Base-by-base conservation (phyloP, 2,329 filamentous ascomycete genomes). In the Chlorencoelia australis region DNA sequence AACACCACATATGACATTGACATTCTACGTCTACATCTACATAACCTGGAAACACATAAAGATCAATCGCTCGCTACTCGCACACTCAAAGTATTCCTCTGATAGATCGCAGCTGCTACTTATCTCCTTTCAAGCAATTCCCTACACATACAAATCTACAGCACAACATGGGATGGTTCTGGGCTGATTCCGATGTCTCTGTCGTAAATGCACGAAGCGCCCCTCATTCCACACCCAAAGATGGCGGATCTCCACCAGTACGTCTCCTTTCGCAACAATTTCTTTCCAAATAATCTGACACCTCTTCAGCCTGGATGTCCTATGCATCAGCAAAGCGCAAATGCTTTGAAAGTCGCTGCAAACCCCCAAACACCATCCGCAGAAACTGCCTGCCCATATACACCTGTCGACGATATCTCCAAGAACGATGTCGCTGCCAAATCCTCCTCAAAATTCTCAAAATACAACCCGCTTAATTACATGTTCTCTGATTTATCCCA, bases 401-500 rank as follows among this genome's bases (percentile, higher is more conserved):
- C 53, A 44, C 44, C 56, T 45, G 33, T 49, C 52, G 40, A 53
- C 15, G 26, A 33, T 15, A 13, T 19, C 9, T 19, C 22, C 9
- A 36, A 46, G 3, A 37, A 45, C 28, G 33, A 33, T 7, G 15
- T 42, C 52, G 20, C 20, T 22, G 33, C 50, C 48, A 33, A 52
- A 47, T 21, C 59, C 49, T 24, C 52, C 28, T 73, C 75, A 0
- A 70, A 71, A 25, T 63, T 78, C 39, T 75, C 76, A n/a, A 78
- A 72, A 51, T 64, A 82, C 28, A 84, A 84, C 51, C 79, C 79
- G 4, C 70, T 98, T 35, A 98, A 98, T 66, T 95, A 89, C 68
- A 98, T 98, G 89, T 94, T 93, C 59, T 69, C 74, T 26, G 75
- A 81, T 43, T 69, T 96, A 30, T 89, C 88, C 5, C 89, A 96